A percentile compares a stretch with the other conserved stretches of the same genome.
phyloP scores from a whole-genome alignment of 257 asterid genomes.

The Solanum microdontum region DNA sequence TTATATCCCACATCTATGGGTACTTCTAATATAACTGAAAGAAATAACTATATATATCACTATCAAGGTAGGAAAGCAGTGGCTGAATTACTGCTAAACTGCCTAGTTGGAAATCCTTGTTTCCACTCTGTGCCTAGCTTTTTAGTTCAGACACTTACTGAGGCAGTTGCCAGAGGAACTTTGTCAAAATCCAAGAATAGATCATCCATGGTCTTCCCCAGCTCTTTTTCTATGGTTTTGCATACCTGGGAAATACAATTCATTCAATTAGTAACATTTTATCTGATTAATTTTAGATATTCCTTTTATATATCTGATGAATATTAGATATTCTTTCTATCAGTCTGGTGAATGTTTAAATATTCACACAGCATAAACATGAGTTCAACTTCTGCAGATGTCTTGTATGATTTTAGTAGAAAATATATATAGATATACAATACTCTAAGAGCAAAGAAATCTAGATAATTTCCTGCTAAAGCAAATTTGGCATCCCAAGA shows the following conservation, averaged over 20 bases:
- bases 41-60: background rate
- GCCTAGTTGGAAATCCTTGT: background rate
- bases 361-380: background rate
- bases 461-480: background rate
- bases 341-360: background rate
- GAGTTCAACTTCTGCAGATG: background rate
- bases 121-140: background rate
- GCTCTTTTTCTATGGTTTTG: constrained; percentile 49
- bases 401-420: background rate
- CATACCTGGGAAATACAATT: constrained; percentile 48
- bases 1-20: background rate
- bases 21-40: background rate
- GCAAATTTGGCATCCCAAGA: background rate
- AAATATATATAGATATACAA: background rate
- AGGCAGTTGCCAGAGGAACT: constrained; percentile 85
- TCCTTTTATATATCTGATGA: background rate
- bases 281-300: background rate
- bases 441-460: background rate
- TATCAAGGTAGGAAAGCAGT: background rate
- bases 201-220: constrained; percentile 76
- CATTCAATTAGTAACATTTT: background rate
- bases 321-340: background rate
- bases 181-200: constrained; percentile 64
- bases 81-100: background rate
- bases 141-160: constrained; percentile 43